These are phyloP conservation scores for Plasmodiophora brassicae DNA, from an alignment of 208 protist genomes.

Conservation along the genomic window DNA sequence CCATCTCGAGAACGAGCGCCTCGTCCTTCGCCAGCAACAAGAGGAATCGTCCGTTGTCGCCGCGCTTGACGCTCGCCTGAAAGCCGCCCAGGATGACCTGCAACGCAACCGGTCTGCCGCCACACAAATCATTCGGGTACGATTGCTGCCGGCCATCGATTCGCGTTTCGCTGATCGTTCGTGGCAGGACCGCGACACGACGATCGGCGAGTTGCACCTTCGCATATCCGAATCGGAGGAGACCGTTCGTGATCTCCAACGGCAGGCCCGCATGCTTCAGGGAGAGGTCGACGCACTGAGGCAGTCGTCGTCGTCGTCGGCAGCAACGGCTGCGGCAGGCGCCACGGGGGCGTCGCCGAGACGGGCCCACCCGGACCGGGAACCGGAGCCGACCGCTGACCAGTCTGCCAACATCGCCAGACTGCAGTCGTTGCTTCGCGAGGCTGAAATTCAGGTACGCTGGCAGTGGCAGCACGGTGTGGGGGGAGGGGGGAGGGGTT, in stretches of 20 bases:
- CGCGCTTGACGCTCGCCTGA: neutral
- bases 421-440: neutral
- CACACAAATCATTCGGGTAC: neutral
- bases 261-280: neutral
- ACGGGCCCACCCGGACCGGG: too few relatives aligned
- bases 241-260: neutral
- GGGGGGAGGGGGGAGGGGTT: too few relatives aligned
- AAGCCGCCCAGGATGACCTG: neutral
- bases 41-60: neutral
- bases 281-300: neutral
- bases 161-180: neutral
- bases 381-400: neutral
- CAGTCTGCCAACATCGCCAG: neutral
- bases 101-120: neutral
- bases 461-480: neutral
- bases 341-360: neutral
- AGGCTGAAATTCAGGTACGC: neutral
- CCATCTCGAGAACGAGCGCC: neutral
- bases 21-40: neutral
- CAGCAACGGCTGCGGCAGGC: neutral
- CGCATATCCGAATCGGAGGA: neutral
- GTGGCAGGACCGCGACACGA: neutral
- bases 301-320: neutral
- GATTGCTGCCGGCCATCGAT: too few relatives aligned
- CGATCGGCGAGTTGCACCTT: neutral